Evolutionary conservation across 2,329 filamentous ascomycete species (phyloP), one percentile per base, ranked within the genome.

Genomic region (Daldinia sp.): DNA sequence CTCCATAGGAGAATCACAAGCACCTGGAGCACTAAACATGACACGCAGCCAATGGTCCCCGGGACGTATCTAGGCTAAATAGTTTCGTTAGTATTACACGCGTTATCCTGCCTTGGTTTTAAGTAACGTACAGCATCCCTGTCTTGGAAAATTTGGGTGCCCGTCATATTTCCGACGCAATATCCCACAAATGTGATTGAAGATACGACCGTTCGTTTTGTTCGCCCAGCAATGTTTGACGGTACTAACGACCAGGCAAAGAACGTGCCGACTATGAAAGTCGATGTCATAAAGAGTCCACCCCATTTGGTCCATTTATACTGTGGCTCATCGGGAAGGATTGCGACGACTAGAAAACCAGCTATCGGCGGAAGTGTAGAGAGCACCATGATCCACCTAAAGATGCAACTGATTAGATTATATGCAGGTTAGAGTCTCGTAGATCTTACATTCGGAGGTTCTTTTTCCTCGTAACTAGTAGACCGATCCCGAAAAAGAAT

Each of bases 141-240:
- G 1, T 72, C 67, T 49, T 77, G 75, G 73, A 82, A 83, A 49
- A 82, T 80, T 66, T 82, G 79, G 3, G 77, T 77, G 2, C 80
- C 80, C 1, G 73, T 73, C 76, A 82, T 82, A 66, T 82, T 82
- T 3, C 80, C 81, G 3, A 79, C 77, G 54, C 80, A 82, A 66
- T 82, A 83, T 0, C 74, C 79, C 4, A 80, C 72, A 47, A 83
- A 81, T 0, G 79, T 79, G 41, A 80, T 76, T 3, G 79, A 78
- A 13, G 75, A 78, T 6, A 78, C 78, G 45, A 82, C 70, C 3
- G 80, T 81, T 17, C 80, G 77, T 63, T 82, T 82, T 0, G 80
- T 82, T 17, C 79, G 74, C 4, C 80, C 80, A 3, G 78, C 79
- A 0, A 80, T 74, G 66, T 82, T 82, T 47, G 78, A 80, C 0